These are phyloP conservation scores for Podospora appendiculata DNA, from an alignment of 495 filamentous ascomycete species.

Conservation along the genomic window DNA sequence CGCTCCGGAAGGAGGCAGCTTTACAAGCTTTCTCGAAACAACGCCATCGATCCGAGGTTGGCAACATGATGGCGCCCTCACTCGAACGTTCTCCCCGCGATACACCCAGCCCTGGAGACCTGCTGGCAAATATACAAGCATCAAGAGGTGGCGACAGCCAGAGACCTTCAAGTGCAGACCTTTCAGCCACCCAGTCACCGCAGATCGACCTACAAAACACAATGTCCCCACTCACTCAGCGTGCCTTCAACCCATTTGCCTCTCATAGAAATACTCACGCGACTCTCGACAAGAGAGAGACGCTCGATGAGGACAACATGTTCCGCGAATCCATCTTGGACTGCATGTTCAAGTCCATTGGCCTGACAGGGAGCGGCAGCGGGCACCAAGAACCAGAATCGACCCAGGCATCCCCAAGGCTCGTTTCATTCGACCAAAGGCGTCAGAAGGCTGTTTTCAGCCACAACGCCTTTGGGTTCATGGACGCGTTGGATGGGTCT, in stretches of 20 bases:
- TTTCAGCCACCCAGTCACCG: slow-evolving; percentile 2
- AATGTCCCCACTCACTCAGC: slow-evolving; percentile 52
- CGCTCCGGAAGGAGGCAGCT: slow-evolving; percentile 74
- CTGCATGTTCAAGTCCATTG: slow-evolving; percentile 93
- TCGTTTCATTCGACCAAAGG: slow-evolving; percentile 78
- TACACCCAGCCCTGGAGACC: slow-evolving; percentile 63
- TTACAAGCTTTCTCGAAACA: slow-evolving; percentile 53
- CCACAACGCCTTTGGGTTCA: slow-evolving; percentile 87
- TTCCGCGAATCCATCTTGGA: slow-evolving; percentile 89
- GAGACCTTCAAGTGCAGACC: slow-evolving; percentile 4
- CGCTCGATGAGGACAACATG: slow-evolving; percentile 73
- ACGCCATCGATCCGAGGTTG: slow-evolving; percentile 24
- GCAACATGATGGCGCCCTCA: slow-evolving; percentile 2
- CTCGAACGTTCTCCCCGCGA: slow-evolving; percentile 28
- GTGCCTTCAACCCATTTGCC: slow-evolving; percentile 50
- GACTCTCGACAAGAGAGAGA: slow-evolving; percentile 59
- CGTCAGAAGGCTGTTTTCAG: slow-evolving; percentile 75
- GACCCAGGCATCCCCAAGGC: slow-evolving; percentile 72
- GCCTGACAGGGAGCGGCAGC: slow-evolving; percentile 61
- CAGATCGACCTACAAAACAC: slow-evolving; percentile 14
- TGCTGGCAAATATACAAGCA: slow-evolving; percentile 71
- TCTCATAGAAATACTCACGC: slow-evolving; percentile 45
- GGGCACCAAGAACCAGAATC: slow-evolving; percentile 58
- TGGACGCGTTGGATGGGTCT: slow-evolving; percentile 80
- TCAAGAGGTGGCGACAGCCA: slow-evolving; percentile 39